Evolutionary conservation across 2,329 filamentous ascomycete species (phyloP).

Genomic region (Albophoma yamanashiensis): DNA sequence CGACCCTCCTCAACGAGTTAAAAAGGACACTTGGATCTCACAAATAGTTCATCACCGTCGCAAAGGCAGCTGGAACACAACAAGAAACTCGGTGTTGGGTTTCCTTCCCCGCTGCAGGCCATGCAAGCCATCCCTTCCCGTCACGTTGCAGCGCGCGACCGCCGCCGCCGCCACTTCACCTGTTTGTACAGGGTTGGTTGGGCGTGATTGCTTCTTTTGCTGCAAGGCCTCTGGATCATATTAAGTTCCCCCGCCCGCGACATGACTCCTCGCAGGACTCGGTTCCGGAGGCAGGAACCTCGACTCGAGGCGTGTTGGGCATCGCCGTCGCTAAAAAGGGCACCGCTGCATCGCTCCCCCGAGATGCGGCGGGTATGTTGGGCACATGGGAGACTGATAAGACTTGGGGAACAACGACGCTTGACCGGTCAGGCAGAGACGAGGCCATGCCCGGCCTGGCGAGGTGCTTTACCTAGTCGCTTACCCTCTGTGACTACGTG

Average conservation of each 20-base stretch:
- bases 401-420: not conserved
- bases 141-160: not conserved
- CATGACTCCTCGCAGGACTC: not conserved
- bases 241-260: not conserved
- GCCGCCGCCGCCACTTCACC: not conserved
- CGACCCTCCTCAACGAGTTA: not conserved
- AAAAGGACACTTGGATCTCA: not conserved
- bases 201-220: not conserved
- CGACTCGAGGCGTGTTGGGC: not conserved
- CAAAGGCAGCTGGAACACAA: not conserved
- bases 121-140: not conserved
- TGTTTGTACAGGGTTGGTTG: not conserved
- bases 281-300: not conserved
- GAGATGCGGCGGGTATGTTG: not conserved
- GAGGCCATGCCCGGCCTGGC: not conserved
- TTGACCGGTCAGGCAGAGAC: not conserved
- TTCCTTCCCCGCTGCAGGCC: not conserved
- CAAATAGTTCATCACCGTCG: not conserved
- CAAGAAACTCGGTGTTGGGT: not conserved
- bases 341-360: not conserved
- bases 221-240: not conserved
- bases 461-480: accelerated
- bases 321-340: not conserved
- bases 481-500: not conserved
- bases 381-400: not conserved